Conservation (phyloP, 352 stramenopile genomes). For the Blastocystis sp. region DNA sequence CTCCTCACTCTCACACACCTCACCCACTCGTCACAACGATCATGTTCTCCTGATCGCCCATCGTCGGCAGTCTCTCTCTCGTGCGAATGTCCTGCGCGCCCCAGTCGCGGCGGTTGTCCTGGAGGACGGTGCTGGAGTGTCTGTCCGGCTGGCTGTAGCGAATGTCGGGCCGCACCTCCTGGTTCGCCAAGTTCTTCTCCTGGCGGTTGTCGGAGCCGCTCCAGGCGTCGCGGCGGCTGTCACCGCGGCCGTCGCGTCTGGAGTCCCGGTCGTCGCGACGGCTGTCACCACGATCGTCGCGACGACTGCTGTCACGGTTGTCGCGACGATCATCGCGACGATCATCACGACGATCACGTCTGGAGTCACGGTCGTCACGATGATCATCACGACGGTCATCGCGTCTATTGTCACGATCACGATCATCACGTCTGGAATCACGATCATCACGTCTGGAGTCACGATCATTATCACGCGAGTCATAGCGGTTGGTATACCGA, state of each 20-base stretch:
- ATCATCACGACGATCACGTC: background rate
- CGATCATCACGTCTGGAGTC: no score
- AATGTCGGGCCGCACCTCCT: background rate
- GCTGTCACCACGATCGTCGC: background rate
- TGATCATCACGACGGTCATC: background rate
- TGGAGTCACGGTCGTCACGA: background rate
- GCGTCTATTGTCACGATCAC: no score
- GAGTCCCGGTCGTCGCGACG: background rate
- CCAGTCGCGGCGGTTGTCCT: background rate
- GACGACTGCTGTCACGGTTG: background rate
- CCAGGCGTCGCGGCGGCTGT: background rate
- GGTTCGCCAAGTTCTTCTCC: background rate
- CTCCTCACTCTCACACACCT: background rate
- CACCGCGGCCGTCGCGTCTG: background rate
- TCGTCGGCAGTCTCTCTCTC: background rate
- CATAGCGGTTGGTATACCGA: background rate
- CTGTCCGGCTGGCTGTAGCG: background rate
- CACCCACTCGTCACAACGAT: background rate
- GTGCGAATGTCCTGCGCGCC: background rate
- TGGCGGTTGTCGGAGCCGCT: background rate
- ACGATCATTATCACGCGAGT: no score
- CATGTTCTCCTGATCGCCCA: background rate
- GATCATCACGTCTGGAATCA: no score
- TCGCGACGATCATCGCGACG: background rate
- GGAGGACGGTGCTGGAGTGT: background rate